These are phyloP conservation scores for Pulveroboletus sp. DNA, from an alignment of 768 basidiomycete genomes.

Conservation along the genomic window DNA sequence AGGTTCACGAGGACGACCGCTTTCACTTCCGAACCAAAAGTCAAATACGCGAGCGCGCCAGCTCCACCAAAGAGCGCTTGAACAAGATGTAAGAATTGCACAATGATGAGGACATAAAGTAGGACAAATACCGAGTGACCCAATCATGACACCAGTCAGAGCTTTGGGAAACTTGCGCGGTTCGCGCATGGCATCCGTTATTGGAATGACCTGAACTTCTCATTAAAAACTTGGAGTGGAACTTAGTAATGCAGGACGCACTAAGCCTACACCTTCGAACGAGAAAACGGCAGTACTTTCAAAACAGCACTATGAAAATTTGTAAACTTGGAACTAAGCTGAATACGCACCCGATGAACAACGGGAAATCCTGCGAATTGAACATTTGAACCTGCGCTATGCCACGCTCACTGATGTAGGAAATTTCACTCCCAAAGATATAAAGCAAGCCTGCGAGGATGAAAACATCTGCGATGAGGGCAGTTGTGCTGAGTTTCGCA, in stretches of 20 bases:
- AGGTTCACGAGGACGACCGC: slow-evolving; percentile 96
- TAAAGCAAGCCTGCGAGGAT: slow-evolving; percentile 86
- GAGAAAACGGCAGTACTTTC: slow-evolving; percentile 93
- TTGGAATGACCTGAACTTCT: slow-evolving; percentile 73
- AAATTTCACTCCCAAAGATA: slow-evolving; percentile 83
- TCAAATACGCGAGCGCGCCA: slow-evolving; percentile 80
- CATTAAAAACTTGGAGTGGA: background rate
- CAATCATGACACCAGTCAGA: slow-evolving; percentile 88
- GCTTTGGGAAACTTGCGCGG: slow-evolving; percentile 89
- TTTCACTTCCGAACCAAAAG: slow-evolving; percentile 84
- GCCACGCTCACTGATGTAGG: slow-evolving; percentile 62
- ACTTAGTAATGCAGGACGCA: slow-evolving; percentile 32
- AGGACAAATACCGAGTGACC: slow-evolving; percentile 55
- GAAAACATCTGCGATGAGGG: slow-evolving; percentile 90
- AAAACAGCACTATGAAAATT: slow-evolving; percentile 3
- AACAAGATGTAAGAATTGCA: slow-evolving; percentile 5
- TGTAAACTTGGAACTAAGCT: background rate
- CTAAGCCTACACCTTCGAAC: slow-evolving; percentile 95
- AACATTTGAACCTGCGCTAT: slow-evolving; percentile 80
- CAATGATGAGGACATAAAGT: background rate
- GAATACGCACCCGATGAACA: slow-evolving; percentile 80
- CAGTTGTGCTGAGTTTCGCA: slow-evolving; percentile 90
- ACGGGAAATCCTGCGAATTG: slow-evolving; percentile 84
- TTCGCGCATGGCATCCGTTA: slow-evolving; percentile 95
- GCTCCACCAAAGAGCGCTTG: slow-evolving; percentile 83